Conservation (phyloP, 2,329 filamentous ascomycete genomes). For the Ceratocystis lukuohia region DNA sequence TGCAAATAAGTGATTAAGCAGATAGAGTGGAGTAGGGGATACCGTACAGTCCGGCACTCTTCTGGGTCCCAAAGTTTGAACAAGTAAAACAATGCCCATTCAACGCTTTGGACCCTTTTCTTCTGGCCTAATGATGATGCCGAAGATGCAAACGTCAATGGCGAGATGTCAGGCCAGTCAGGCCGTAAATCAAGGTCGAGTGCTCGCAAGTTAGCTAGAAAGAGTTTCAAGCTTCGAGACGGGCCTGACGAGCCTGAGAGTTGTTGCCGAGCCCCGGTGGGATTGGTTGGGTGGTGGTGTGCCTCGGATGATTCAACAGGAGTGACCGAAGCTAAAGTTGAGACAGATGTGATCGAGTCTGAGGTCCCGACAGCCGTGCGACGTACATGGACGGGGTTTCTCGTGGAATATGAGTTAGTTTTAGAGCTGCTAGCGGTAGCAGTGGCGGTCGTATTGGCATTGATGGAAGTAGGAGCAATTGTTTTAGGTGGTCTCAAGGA, state of each 20-base stretch:
- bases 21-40: background rate
- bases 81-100: constrained; percentile 84
- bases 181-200: constrained; percentile 61
- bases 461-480: background rate
- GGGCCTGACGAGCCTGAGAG: background rate
- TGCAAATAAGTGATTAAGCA: too few species aligned
- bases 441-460: background rate
- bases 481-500: constrained; percentile 14
- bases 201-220: constrained; percentile 72
- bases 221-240: constrained; percentile 44
- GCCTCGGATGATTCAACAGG: background rate
- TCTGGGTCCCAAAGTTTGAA: constrained; percentile 73
- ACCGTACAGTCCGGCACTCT: constrained; percentile 55
- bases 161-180: constrained; percentile 69
- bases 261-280: background rate
- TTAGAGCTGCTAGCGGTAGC: background rate
- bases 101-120: constrained; percentile 65
- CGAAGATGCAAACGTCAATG: constrained; percentile 56
- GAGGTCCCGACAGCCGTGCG: constrained; percentile 8
- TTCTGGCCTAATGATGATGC: constrained; percentile 54
- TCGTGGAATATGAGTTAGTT: background rate
- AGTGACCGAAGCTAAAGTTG: constrained; percentile 1
- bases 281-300: background rate
- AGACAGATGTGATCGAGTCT: background rate
- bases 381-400: background rate